phyloP scores from a whole-genome alignment of 1,139 yeast species.

The Taiozyma sp. region DNA sequence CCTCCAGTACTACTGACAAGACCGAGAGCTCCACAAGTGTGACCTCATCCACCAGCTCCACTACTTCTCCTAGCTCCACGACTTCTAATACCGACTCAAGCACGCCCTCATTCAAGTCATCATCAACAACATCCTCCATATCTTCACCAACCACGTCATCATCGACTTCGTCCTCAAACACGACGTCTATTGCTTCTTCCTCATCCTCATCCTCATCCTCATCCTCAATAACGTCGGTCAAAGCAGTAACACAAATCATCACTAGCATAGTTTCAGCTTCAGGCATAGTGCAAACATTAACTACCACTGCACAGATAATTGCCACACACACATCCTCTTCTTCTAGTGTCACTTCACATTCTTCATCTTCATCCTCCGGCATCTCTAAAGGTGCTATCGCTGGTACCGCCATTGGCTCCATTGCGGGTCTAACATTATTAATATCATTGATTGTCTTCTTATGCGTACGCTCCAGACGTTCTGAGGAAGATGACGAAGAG shows the following conservation, averaged over 20 bases:
- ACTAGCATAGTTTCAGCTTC: conserved; percentile 13
- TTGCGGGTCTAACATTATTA: conserved; percentile 40
- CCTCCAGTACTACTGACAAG: conserved; percentile 26
- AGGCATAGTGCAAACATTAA: not conserved
- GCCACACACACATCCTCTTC: conserved; percentile 5
- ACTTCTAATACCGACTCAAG: not conserved
- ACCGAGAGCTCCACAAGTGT: conserved; percentile 16
- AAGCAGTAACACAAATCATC: conserved; percentile 1
- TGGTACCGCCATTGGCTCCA: conserved; percentile 58
- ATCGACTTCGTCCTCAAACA: conserved; percentile 8
- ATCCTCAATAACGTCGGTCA: not conserved
- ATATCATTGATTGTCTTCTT: conserved; percentile 32
- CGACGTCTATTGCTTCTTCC: conserved; percentile 6
- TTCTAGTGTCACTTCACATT: not conserved
- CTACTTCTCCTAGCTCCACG: not conserved
- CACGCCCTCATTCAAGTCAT: not conserved
- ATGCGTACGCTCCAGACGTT: conserved; percentile 32
- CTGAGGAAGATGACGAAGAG: not conserved
- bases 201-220: not conserved
- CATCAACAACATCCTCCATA: conserved; percentile 1
- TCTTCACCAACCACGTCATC: conserved; percentile 1
- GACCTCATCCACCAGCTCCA: not conserved
- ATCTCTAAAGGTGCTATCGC: conserved; percentile 61
- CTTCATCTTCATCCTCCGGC: conserved; percentile 6
- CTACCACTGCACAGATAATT: conserved; percentile 13